Conservation (phyloP, 1,139 yeast species). For the Yamadazyma blattariae region DNA sequence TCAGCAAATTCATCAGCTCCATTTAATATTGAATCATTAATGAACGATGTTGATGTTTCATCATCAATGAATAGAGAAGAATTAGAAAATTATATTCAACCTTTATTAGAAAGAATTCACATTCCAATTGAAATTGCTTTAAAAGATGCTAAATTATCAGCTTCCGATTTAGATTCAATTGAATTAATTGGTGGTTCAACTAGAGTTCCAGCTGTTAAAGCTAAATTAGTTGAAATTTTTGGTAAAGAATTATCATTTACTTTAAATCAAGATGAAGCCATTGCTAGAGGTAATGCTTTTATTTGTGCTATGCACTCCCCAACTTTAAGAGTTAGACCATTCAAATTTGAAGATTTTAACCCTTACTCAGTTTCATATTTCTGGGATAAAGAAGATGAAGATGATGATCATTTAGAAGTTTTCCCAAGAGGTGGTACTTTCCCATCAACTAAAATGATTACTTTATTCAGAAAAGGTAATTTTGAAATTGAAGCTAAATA, state of each 20-base stretch:
- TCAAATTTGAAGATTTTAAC: slow-evolving; percentile 96
- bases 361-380: slow-evolving; percentile 88
- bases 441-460: slow-evolving; percentile 95
- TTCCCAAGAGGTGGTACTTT: slow-evolving; percentile 91
- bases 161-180: slow-evolving; percentile 78
- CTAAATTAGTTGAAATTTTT: slow-evolving; percentile 73
- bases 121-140: slow-evolving; percentile 82
- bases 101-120: slow-evolving; percentile 72
- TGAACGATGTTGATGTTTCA: slow-evolving; percentile 96
- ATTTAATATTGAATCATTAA: slow-evolving; percentile 90
- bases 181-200: slow-evolving; percentile 98
- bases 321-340: slow-evolving; percentile 96
- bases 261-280: slow-evolving; percentile 98
- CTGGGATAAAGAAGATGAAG: slow-evolving; percentile 95
- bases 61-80: slow-evolving; percentile 88
- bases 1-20: slow-evolving; percentile 97
- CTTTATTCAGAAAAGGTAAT: slow-evolving; percentile 88
- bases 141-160: slow-evolving; percentile 69
- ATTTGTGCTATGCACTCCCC: slow-evolving; percentile 99
- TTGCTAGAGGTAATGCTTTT: slow-evolving; percentile 98
- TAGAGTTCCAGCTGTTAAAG: slow-evolving; percentile 92
- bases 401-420: slow-evolving; percentile 89
- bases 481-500: slow-evolving; percentile 85
- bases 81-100: slow-evolving; percentile 84
- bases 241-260: slow-evolving; percentile 90